Evolutionary conservation across 169 alveolate species (phyloP).

Genomic region (Sarcocystis neurona): DNA sequence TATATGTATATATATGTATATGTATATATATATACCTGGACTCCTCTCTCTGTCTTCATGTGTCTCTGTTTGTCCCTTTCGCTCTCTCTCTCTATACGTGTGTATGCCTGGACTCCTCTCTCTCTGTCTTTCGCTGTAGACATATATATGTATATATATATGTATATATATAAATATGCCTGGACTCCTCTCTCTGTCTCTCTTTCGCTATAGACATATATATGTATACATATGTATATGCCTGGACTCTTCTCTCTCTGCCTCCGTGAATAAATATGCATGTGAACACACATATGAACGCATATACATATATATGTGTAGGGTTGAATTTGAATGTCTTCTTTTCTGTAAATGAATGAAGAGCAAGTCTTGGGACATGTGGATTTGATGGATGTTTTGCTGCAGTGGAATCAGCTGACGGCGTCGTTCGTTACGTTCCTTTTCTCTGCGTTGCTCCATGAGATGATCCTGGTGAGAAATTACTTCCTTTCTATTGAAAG

Average conservation of each 20-base stretch:
- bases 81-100: background rate
- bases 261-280: too few species aligned
- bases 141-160: too few species aligned
- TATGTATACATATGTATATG: too few species aligned
- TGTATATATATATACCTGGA: background rate
- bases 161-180: too few species aligned
- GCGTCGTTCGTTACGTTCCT: slow-evolving; percentile 73
- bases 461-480: slow-evolving; percentile 70
- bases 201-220: too few species aligned
- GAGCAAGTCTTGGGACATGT: too few species aligned
- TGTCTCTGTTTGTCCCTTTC: background rate
- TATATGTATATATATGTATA: background rate
- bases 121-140: background rate
- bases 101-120: background rate
- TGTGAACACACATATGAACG: too few species aligned
- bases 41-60: background rate
- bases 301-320: too few species aligned
- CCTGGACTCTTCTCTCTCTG: too few species aligned
- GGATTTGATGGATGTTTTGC: background rate
- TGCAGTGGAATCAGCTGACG: slow-evolving; percentile 67
- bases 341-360: too few species aligned
- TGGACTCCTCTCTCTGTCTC: too few species aligned
- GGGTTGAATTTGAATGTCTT: too few species aligned
- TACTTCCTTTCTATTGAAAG: background rate
- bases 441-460: slow-evolving; percentile 79